phyloP scores from a whole-genome alignment of 306 rosid genomes.

The Malus sylvestris region DNA sequence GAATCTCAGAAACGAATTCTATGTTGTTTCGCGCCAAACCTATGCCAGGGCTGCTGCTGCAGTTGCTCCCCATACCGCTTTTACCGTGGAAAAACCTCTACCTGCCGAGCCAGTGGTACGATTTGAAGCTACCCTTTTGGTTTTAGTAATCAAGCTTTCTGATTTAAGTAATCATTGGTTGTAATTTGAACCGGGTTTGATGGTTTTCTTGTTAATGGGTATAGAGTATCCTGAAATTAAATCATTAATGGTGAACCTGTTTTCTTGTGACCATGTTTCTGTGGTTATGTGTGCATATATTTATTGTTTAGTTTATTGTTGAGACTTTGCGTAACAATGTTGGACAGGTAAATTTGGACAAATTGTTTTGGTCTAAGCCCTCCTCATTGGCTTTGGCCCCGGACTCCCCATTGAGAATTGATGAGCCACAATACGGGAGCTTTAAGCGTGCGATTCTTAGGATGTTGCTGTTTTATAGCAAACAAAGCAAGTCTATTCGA shows the following conservation, averaged over 20 bases:
- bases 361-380: conserved; percentile 82
- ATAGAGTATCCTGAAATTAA: background rate
- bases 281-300: background rate
- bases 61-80: conserved; percentile 23
- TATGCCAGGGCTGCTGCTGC: conserved; percentile 56
- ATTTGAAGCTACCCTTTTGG: background rate
- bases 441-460: conserved; percentile 53
- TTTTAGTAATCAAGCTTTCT: background rate
- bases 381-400: conserved; percentile 56
- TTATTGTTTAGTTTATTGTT: conserved; percentile 4
- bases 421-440: conserved; percentile 73
- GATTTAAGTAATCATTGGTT: background rate
- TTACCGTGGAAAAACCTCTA: conserved; percentile 22
- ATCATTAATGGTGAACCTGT: background rate
- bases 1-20: conserved; percentile 19
- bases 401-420: conserved; percentile 63
- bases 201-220: background rate
- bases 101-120: conserved; percentile 32
- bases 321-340: conserved; percentile 1
- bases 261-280: background rate
- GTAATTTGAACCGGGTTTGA: background rate
- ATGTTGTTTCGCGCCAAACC: conserved; percentile 25
- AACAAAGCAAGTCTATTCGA: conserved; percentile 89
- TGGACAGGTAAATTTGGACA: conserved; percentile 59
- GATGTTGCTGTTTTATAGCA: conserved; percentile 74